Percentiles rank a stretch among this genome's conserved stretches.
phyloP scores from a whole-genome alignment of 495 filamentous ascomycete genomes.

The Aspergillus leporis region DNA sequence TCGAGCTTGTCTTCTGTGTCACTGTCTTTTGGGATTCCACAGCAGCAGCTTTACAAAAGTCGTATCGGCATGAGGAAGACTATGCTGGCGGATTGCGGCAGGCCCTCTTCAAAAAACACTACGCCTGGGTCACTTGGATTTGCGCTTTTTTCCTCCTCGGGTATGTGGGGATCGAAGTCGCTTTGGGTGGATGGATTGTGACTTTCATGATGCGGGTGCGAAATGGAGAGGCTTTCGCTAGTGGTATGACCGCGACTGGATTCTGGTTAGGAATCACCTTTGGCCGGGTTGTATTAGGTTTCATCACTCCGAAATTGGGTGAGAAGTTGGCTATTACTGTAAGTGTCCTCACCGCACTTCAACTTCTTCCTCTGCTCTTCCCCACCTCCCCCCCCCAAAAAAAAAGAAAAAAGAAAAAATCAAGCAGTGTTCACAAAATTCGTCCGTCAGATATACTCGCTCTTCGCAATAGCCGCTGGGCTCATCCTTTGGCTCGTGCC shows the following conservation, averaged over 20 bases:
- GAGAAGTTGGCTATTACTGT: constrained; percentile 58
- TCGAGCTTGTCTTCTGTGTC: constrained; percentile 58
- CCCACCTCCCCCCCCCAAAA: too few relatives aligned
- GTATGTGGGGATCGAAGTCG: constrained; percentile 82
- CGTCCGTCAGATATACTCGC: constrained; percentile 46
- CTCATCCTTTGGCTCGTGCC: constrained; percentile 70
- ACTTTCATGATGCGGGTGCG: constrained; percentile 63
- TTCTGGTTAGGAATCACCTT: constrained; percentile 67
- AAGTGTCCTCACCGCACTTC: constrained; percentile 15
- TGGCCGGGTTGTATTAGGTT: constrained; percentile 59
- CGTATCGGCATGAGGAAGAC: constrained; percentile 26
- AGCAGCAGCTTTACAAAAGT: constrained; percentile 57
- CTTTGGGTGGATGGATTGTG: constrained; percentile 71
- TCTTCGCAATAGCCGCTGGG: constrained; percentile 52
- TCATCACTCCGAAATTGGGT: constrained; percentile 61
- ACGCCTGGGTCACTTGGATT: constrained; percentile 68
- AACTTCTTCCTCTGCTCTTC: not conserved
- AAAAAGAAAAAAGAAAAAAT: too few relatives aligned
- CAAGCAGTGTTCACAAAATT: not conserved
- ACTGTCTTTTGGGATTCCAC: constrained; percentile 69
- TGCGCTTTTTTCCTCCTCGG: constrained; percentile 71
- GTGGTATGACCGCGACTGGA: constrained; percentile 62
- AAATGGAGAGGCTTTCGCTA: constrained; percentile 52
- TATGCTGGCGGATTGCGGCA: constrained; percentile 50
- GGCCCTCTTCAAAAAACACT: constrained; percentile 50